Evolutionary conservation across 176 grass and related monocot species (phyloP).

Genomic region (Triticum timopheevii): DNA sequence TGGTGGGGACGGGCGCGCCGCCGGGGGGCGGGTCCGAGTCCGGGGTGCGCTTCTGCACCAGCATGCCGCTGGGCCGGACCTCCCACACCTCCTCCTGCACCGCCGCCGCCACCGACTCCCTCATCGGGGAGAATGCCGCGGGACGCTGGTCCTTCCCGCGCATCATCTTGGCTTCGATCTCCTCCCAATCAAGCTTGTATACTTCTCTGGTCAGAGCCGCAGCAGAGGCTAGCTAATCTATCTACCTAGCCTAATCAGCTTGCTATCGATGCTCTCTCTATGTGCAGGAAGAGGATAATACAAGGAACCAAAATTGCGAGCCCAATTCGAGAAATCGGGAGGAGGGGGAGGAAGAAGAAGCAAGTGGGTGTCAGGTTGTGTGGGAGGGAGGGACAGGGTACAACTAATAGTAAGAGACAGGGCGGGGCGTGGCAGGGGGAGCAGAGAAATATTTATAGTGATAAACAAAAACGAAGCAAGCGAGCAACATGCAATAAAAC

Average conservation of each 20-base stretch:
- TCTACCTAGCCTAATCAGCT: not conserved
- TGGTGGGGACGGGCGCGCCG: conserved; percentile 67
- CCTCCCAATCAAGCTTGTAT: not conserved
- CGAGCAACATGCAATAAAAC: not conserved
- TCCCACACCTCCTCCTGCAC: conserved; percentile 79
- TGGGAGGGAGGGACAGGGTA: conserved; percentile 36
- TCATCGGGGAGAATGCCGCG: conserved; percentile 41
- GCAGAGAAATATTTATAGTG: conserved; percentile 37
- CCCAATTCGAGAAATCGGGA: conserved; percentile 1
- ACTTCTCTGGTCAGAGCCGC: not conserved
- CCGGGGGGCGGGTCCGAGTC: conserved; percentile 45
- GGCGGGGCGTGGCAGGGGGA: not conserved
- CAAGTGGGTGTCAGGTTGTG: conserved; percentile 16
- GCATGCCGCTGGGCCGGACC: conserved; percentile 88
- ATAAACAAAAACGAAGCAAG: conserved; percentile 20
- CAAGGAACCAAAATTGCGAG: not conserved
- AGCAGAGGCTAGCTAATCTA: not conserved
- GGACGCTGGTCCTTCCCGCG: conserved; percentile 43
- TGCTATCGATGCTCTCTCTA: not conserved
- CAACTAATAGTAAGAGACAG: conserved; percentile 32
- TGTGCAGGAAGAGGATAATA: not conserved
- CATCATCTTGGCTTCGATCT: conserved; percentile 48
- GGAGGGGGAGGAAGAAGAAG: not conserved
- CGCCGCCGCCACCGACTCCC: conserved; percentile 15
- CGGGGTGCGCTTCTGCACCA: conserved; percentile 80